phyloP scores from a whole-genome alignment of 2,329 filamentous ascomycete genomes.

The Gliomastix tumulicola region DNA sequence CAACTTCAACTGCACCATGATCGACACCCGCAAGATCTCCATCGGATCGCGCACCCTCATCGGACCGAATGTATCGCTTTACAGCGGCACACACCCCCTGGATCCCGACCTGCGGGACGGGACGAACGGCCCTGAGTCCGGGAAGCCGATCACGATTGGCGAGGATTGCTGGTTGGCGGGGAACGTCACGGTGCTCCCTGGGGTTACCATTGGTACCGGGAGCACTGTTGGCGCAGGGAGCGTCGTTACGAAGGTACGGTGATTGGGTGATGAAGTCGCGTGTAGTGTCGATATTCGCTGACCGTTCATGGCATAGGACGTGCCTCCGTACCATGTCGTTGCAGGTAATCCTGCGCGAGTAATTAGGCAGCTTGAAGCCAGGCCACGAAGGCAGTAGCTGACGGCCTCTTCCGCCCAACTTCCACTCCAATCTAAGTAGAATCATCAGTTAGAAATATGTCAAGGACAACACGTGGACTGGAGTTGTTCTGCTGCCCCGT shows the following conservation, averaged over 20 bases:
- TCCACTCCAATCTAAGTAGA: no score
- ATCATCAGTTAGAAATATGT: no score
- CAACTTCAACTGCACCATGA: constrained; percentile 65
- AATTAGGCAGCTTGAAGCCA: not conserved
- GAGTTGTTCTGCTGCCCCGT: no score
- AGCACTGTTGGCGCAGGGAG: constrained; percentile 71
- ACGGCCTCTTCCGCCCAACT: no score
- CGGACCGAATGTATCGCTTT: constrained; percentile 73
- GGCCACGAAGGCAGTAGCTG: no score
- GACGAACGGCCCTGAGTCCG: constrained; percentile 65
- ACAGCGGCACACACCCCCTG: constrained; percentile 67
- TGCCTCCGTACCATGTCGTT: constrained; percentile 17
- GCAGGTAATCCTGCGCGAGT: constrained; percentile 15
- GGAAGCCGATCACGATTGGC: constrained; percentile 63
- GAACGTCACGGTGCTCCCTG: constrained; percentile 63
- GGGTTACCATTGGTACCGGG: constrained; percentile 71
- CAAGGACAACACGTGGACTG: no score
- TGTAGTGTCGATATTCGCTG: constrained; percentile 15
- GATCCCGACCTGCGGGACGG: constrained; percentile 71
- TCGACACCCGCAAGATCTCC: constrained; percentile 69
- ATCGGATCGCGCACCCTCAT: constrained; percentile 73
- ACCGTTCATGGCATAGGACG: constrained; percentile 14
- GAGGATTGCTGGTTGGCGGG: constrained; percentile 80
- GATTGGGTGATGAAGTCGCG: constrained; percentile 43
- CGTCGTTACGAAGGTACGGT: constrained; percentile 72